These are phyloP conservation scores for Arachnopeziza araneosa DNA, from an alignment of 2,329 filamentous ascomycete genomes.

Conservation along the genomic window DNA sequence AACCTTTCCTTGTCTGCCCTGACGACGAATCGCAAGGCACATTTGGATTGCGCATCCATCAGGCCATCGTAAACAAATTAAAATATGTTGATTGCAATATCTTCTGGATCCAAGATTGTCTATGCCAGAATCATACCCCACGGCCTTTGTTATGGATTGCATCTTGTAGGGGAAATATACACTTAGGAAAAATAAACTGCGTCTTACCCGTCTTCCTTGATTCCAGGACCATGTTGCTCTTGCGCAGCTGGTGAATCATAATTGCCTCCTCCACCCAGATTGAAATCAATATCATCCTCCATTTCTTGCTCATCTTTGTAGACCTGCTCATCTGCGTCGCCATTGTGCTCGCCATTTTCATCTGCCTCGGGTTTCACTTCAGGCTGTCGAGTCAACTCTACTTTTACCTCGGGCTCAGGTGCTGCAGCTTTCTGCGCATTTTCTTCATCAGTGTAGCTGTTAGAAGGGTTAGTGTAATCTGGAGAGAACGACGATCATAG, in stretches of 20 bases:
- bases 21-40: background rate
- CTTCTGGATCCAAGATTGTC: background rate
- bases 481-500: background rate
- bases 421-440: conserved; percentile 36
- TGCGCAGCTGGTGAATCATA: conserved; percentile 26
- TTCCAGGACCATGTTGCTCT: conserved; percentile 54
- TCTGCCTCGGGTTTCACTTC: conserved; percentile 26
- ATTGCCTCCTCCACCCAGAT: conserved; percentile 38
- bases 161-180: background rate
- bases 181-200: conserved; percentile 18
- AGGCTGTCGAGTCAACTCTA: conserved; percentile 25
- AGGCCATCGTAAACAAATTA: background rate
- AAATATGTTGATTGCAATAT: background rate
- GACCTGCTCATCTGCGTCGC: conserved; percentile 37
- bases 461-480: conserved; percentile 1
- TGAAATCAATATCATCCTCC: conserved; percentile 56
- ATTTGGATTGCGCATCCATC: background rate
- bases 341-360: conserved; percentile 32
- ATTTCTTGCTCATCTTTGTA: conserved; percentile 42
- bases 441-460: conserved; percentile 64
- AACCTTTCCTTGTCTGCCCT: background rate
- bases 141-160: background rate
- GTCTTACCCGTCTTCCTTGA: conserved; percentile 92
- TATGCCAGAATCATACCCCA: background rate
- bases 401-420: background rate